A percentile compares a stretch with the other conserved stretches of the same genome.
phyloP scores from a whole-genome alignment of 31 red algal genomes.

The Asparagopsis taxiformis region DNA sequence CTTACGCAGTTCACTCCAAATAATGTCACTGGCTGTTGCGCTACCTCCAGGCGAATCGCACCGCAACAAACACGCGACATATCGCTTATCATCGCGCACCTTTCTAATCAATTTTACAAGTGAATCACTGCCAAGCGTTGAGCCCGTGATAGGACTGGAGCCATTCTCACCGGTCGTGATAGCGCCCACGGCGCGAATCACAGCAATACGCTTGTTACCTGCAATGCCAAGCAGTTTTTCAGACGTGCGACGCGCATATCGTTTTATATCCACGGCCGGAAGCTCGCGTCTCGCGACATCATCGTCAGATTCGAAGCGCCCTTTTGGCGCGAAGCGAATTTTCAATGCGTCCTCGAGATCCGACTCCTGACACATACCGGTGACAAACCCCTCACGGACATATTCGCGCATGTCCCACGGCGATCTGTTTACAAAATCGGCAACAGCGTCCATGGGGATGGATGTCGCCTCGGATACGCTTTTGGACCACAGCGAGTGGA shows the following conservation, averaged over 20 bases:
- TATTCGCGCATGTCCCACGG: slow-evolving; percentile 80
- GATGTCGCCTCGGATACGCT: slow-evolving; percentile 53
- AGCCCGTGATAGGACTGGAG: slow-evolving; percentile 58
- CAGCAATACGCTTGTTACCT: slow-evolving; percentile 69
- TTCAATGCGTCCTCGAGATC: slow-evolving; percentile 87
- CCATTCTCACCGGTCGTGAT: slow-evolving; percentile 83
- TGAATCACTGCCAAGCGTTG: slow-evolving; percentile 79
- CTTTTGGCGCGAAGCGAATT: slow-evolving; percentile 36
- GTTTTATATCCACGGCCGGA: slow-evolving; percentile 30
- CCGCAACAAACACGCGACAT: slow-evolving; percentile 81
- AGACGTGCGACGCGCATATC: slow-evolving; percentile 46
- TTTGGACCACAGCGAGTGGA: slow-evolving; percentile 59
- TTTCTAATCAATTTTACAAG: slow-evolving; percentile 77
- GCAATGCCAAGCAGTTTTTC: slow-evolving; percentile 58
- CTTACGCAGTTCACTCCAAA: slow-evolving; percentile 79
- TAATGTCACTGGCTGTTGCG: slow-evolving; percentile 88
- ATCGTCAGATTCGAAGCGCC: slow-evolving; percentile 20
- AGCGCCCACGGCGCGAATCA: slow-evolving; percentile 90
- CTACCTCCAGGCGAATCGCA: slow-evolving; percentile 92
- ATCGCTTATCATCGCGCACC: slow-evolving; percentile 64
- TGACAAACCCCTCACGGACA: slow-evolving; percentile 68
- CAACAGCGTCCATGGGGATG: slow-evolving; percentile 17
- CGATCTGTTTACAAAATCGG: slow-evolving; percentile 58
- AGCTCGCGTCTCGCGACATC: slow-evolving; percentile 58
- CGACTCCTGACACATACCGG: slow-evolving; percentile 77